A percentile compares a stretch with the other conserved stretches of the same genome.
Evolutionary conservation across 2,329 filamentous ascomycete species (phyloP).

Genomic region (Lojkania enalia): DNA sequence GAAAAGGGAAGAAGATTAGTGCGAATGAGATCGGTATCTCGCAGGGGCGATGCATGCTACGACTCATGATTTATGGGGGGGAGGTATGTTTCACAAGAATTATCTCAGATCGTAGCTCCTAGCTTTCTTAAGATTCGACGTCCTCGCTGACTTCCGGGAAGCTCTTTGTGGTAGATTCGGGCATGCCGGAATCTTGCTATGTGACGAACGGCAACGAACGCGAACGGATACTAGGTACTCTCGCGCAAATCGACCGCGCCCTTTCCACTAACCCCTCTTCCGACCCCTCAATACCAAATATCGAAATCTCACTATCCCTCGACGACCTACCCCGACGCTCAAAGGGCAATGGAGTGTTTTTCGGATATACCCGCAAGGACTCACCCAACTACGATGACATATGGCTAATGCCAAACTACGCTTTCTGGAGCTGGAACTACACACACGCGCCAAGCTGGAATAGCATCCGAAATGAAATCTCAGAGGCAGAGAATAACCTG

Average conservation of each 20-base stretch:
- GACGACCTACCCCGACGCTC: slow-evolving; percentile 39
- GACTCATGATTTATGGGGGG: slow-evolving; percentile 34
- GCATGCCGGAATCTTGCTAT: slow-evolving; percentile 37
- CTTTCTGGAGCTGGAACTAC: slow-evolving; percentile 42
- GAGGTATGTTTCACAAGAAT: slow-evolving; percentile 37
- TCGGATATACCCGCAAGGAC: slow-evolving; percentile 38
- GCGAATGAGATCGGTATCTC: slow-evolving; percentile 33
- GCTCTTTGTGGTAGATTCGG: slow-evolving; percentile 37
- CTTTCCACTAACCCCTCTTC: slow-evolving; percentile 29
- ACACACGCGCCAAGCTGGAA: slow-evolving; percentile 41
- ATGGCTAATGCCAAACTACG: slow-evolving; percentile 43
- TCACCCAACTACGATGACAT: slow-evolving; percentile 31
- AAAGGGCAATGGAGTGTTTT: slow-evolving; percentile 29
- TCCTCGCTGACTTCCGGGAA: slow-evolving; percentile 9
- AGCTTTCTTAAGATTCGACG: neutral
- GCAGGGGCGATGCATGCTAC: slow-evolving; percentile 37
- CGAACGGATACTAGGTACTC: slow-evolving; percentile 39
- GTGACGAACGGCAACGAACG: slow-evolving; percentile 40
- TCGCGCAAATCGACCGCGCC: slow-evolving; percentile 38
- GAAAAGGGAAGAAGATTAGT: slow-evolving; percentile 32
- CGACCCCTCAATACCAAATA: slow-evolving; percentile 34
- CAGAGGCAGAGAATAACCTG: slow-evolving; percentile 22
- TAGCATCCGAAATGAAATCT: slow-evolving; percentile 35
- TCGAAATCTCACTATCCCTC: slow-evolving; percentile 38
- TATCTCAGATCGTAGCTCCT: too few species aligned